Conservation (phyloP, 441 rosid species). For the Gossypium trilobum region DNA sequence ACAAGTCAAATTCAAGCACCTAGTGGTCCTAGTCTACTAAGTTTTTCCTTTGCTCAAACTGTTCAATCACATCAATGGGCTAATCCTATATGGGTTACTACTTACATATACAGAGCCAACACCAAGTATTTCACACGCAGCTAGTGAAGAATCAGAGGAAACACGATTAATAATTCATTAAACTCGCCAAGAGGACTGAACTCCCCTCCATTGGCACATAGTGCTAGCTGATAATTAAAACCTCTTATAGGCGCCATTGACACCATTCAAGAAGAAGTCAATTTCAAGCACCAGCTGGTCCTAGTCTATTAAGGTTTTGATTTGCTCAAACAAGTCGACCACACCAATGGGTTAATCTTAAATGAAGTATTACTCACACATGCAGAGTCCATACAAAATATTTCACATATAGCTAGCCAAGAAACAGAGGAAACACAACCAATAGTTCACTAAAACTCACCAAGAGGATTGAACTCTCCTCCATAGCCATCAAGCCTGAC, state of each 20-base stretch:
- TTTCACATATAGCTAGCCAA: background rate
- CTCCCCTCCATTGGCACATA: too few relatives aligned
- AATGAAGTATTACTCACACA: background rate
- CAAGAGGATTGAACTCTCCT: conserved; percentile 89
- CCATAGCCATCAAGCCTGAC: conserved; percentile 91
- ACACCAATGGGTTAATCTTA: background rate
- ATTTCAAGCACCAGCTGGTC: background rate
- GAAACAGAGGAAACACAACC: conserved; percentile 19
- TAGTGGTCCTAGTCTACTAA: background rate
- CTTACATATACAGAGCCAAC: background rate
- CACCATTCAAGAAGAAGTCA: too few relatives aligned
- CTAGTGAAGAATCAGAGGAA: background rate
- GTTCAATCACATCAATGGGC: background rate
- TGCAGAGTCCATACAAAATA: background rate
- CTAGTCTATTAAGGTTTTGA: background rate
- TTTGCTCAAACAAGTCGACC: background rate
- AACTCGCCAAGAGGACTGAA: conserved; percentile 32
- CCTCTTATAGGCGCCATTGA: too few relatives aligned
- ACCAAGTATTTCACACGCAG: background rate
- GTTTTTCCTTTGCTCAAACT: background rate
- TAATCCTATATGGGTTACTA: background rate
- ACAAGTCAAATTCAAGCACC: background rate
- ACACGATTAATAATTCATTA: background rate
- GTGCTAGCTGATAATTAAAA: too few relatives aligned
- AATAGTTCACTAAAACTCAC: conserved; percentile 34